Base-by-base conservation (phyloP, 192 early-diverging fungal genomes). In the Glomus cerebriforme region DNA sequence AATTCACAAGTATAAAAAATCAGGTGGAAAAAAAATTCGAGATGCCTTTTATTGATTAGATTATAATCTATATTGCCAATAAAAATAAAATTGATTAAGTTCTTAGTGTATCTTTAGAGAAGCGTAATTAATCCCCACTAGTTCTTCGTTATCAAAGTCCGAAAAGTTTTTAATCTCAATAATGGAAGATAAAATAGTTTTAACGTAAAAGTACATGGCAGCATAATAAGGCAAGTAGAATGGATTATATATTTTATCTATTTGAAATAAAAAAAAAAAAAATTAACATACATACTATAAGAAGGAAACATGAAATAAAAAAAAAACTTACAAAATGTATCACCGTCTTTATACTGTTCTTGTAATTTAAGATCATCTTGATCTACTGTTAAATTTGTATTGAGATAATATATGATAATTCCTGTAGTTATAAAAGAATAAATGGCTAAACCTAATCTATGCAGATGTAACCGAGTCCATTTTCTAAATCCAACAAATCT, bases 401-500 rank as follows among this genome's bases (percentile, higher is more conserved):
- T 54, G 10, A 75, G 34, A 29, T 75, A 39, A 63, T 75, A 63
- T 49, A 32, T 22, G 19, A 75, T 47, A 37, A 75, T 35, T 26
- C 10, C 24, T 6, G 74, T 75, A 10, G 74, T 75, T 29, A 75
- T 75, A 24, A 75, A 26, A 22, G 39, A 75, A 37, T 75, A 75
- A 1, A 39, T 12, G 1, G 59, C 35, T 26, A 75, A 43, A 37
- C 17, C 35, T 22, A 75, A 31, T 43, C 74, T 59, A 63, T 75
- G 74, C 2, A 75, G 1, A 39, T 62, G 58, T 15, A 13, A 59
- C 9, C 15, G 34, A 43, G 74, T 75, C 74, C 74, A 75, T 39
- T 75, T 75, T 62, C n/a, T 75, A 59, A 75, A 75, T 62, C 34
- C 12, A 13, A 75, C n/a, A 15, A 75, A 75, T 43, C n/a, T 59